A percentile compares a stretch with the other conserved stretches of the same genome.
These are phyloP conservation scores for Pichia sp. DNA, from an alignment of 1,139 yeast genomes.

Conservation along the genomic window DNA sequence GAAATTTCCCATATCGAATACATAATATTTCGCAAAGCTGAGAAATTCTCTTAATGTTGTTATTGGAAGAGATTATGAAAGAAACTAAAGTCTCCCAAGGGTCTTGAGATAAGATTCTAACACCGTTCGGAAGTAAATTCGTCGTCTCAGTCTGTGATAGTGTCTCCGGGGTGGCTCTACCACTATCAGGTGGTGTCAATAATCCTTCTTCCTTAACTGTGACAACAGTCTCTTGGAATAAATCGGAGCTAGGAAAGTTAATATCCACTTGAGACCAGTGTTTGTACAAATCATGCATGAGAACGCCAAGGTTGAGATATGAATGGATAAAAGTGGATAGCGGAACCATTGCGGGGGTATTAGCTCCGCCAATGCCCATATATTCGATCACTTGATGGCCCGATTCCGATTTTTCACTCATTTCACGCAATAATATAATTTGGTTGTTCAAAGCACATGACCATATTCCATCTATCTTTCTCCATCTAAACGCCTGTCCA, in stretches of 20 bases:
- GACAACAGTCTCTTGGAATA: neutral
- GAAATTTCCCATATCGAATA: slow-evolving; percentile 59
- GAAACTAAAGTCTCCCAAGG: slow-evolving; percentile 95
- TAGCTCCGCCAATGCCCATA: slow-evolving; percentile 26
- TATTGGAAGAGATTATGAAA: slow-evolving; percentile 93
- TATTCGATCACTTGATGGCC: slow-evolving; percentile 9
- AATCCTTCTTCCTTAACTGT: slow-evolving; percentile 16
- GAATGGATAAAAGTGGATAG: slow-evolving; percentile 26
- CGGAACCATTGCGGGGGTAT: slow-evolving; percentile 31
- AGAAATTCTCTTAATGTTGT: slow-evolving; percentile 88
- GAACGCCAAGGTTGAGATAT: slow-evolving; percentile 65
- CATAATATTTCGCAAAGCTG: slow-evolving; percentile 87
- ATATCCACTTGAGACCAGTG: slow-evolving; percentile 62
- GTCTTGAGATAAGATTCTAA: slow-evolving; percentile 81
- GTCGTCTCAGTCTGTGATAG: neutral
- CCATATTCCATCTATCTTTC: slow-evolving; percentile 55
- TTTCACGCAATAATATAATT: slow-evolving; percentile 44
- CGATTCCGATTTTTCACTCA: slow-evolving; percentile 22
- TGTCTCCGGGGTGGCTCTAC: slow-evolving; percentile 19
- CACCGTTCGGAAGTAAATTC: slow-evolving; percentile 47
- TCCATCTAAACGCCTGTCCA: slow-evolving; percentile 84
- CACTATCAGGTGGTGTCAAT: slow-evolving; percentile 11
- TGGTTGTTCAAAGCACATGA: slow-evolving; percentile 49
- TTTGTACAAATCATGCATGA: slow-evolving; percentile 48
- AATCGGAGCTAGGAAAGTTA: slow-evolving; percentile 35